Percentiles rank a stretch among this genome's conserved stretches.
phyloP scores from a whole-genome alignment of 140 eudicot species.

The Oenanthe javanica region DNA sequence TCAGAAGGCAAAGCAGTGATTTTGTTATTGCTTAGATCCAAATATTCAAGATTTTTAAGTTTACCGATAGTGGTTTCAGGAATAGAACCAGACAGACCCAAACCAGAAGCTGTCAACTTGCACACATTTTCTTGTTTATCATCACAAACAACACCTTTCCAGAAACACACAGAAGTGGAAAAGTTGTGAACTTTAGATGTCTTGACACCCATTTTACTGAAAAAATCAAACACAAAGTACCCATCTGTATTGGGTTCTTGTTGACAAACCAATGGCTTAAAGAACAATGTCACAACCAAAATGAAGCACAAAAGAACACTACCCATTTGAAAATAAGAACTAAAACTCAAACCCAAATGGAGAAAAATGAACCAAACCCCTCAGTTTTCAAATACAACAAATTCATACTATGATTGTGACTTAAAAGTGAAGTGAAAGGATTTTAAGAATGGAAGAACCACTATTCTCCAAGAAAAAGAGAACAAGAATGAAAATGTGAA shows the following conservation, averaged over 20 bases:
- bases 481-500: constrained; percentile 22
- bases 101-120: constrained; percentile 32
- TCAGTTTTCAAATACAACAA: constrained; percentile 15
- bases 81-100: constrained; percentile 62
- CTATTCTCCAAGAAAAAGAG: neutral
- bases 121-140: constrained; percentile 41
- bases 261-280: constrained; percentile 47
- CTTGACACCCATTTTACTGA: constrained; percentile 54
- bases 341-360: neutral
- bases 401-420: neutral
- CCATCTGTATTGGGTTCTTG: constrained; percentile 76
- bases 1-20: constrained; percentile 64
- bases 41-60: constrained; percentile 49
- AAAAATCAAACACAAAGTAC: constrained; percentile 54
- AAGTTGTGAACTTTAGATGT: constrained; percentile 26
- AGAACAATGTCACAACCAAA: constrained; percentile 39
- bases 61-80: constrained; percentile 87
- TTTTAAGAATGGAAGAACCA: neutral
- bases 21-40: constrained; percentile 74
- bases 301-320: constrained; percentile 36
- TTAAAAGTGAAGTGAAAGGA: neutral
- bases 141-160: constrained; percentile 67
- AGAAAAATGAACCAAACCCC: neutral
- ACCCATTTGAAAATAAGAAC: constrained; percentile 38
- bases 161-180: constrained; percentile 55